Base-by-base conservation (phyloP, 1,284 basidiomycete genomes). In the Stereum hirsutum region DNA sequence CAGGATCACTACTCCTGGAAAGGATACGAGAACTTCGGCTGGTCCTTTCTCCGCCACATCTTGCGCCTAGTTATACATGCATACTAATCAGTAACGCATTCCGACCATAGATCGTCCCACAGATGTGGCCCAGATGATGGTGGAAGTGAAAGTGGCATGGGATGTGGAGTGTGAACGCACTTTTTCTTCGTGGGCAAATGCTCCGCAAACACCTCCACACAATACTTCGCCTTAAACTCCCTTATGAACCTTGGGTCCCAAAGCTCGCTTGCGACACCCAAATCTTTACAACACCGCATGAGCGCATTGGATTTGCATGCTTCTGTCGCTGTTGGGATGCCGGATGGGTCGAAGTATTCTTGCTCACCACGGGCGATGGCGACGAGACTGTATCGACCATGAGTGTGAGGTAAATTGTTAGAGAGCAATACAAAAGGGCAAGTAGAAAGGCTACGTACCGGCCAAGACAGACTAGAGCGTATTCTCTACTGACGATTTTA, bases 191-290 rank as follows among this genome's bases (percentile, higher is more conserved):
- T 91, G 5, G 74, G 69, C 0, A 77, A 49, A 57, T 96, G 81
- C 57, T 93, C 89, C 0, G 71, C 89, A 61, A 85, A 97, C 1
- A 93, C 81, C 59, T 97, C 93, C 11, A 86, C 60, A 55, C 89
- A 91, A 56, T 94, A 54, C 57, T 91, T 78, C 5, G 75, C 65
- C 65, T 95, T 98, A 74, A 95, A 99, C 54, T 89, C 78, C 37
- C 92, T 83, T 53, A 98, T 94, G 63, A 95, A 98, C 1, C 89
- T 81, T 25, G 95, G 95, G 58, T 97, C 95, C 93, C 95, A 99
- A 26, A 99, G 80, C 65, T 98, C 95, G 56, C 89, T 93, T 0
- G 95, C 95, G 52, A 99, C 75, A 5, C 95, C 95, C 27, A 99
- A 68, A 57, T 99, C 95, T 60, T 99, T 99, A 69, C 92, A 96